These are phyloP conservation scores for Blastobotrys persicus DNA, from an alignment of 1,139 yeast genomes.

Conservation along the genomic window DNA sequence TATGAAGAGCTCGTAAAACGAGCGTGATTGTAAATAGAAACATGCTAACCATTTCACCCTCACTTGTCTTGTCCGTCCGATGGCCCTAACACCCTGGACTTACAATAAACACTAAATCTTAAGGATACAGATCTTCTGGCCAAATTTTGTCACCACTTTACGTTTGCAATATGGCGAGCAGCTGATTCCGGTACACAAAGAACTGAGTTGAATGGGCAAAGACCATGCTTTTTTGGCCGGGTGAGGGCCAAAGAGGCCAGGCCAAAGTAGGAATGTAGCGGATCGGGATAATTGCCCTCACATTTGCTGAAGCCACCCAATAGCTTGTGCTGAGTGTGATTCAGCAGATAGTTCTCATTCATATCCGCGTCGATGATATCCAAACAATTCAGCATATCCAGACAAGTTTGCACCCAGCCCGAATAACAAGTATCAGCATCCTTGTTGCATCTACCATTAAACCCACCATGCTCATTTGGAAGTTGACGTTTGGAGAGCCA, in stretches of 20 bases:
- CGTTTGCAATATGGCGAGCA: conserved; percentile 14
- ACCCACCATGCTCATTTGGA: conserved; percentile 63
- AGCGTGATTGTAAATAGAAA: conserved; percentile 5
- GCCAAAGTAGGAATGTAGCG: conserved; percentile 42
- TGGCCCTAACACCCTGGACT: too few species aligned
- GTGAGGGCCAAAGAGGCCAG: conserved; percentile 37
- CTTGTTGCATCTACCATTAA: conserved; percentile 86
- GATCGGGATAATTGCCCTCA: conserved; percentile 57
- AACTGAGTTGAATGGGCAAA: conserved; percentile 27
- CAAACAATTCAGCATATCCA: conserved; percentile 43
- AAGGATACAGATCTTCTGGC: too few species aligned
- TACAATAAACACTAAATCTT: too few species aligned
- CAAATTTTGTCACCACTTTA: conserved; percentile 13
- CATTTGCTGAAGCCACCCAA: conserved; percentile 85
- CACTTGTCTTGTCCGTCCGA: not conserved
- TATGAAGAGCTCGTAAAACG: conserved; percentile 72
- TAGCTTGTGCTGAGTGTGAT: conserved; percentile 57
- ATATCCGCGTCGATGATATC: conserved; percentile 41
- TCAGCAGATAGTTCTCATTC: conserved; percentile 50
- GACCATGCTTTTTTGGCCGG: conserved; percentile 17
- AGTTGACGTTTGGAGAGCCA: conserved; percentile 68
- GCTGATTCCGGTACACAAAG: conserved; percentile 26
- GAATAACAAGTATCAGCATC: conserved; percentile 87
- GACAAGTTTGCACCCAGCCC: conserved; percentile 78
- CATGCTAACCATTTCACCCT: not conserved